A percentile compares a stretch with the other conserved stretches of the same genome.
phyloP scores from a whole-genome alignment of 352 stramenopile genomes.

The Phytophthora capsici region DNA sequence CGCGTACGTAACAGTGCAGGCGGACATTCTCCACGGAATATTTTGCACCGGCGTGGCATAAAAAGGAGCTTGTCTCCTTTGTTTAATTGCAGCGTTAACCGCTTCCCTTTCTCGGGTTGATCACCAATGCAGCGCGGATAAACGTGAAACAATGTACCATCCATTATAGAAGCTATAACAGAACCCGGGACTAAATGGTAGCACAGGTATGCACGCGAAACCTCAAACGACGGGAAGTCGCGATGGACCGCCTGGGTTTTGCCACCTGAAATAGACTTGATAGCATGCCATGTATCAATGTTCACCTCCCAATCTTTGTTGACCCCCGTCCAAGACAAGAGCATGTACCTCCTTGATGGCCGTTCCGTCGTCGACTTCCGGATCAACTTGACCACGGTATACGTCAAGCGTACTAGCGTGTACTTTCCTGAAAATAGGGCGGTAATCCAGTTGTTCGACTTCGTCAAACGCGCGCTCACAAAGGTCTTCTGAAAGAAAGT shows the following conservation, averaged over 20 bases:
- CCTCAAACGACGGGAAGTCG: not conserved
- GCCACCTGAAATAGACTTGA: not conserved
- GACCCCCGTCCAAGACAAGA: too few relatives aligned
- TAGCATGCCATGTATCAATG: not conserved
- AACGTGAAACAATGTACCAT: not conserved
- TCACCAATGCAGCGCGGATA: not conserved
- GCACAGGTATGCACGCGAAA: not conserved
- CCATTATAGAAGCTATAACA: not conserved
- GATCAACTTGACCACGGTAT: not conserved
- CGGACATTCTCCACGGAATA: too few relatives aligned
- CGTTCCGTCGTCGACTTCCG: not conserved
- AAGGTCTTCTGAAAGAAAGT: too few relatives aligned
- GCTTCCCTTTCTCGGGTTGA: not conserved
- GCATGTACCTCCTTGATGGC: too few relatives aligned
- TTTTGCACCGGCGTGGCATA: not conserved
- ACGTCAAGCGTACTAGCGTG: too few relatives aligned
- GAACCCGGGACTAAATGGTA: not conserved
- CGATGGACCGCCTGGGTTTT: not conserved
- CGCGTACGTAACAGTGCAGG: not conserved
- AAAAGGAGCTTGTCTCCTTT: not conserved
- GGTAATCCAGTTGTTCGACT: not conserved
- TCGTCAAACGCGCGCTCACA: not conserved
- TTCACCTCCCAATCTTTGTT: not conserved
- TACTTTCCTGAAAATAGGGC: not conserved
- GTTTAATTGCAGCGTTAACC: not conserved